Evolutionary conservation across 495 filamentous ascomycete genomes (phyloP).

Genomic region (Cetradonia linearis): DNA sequence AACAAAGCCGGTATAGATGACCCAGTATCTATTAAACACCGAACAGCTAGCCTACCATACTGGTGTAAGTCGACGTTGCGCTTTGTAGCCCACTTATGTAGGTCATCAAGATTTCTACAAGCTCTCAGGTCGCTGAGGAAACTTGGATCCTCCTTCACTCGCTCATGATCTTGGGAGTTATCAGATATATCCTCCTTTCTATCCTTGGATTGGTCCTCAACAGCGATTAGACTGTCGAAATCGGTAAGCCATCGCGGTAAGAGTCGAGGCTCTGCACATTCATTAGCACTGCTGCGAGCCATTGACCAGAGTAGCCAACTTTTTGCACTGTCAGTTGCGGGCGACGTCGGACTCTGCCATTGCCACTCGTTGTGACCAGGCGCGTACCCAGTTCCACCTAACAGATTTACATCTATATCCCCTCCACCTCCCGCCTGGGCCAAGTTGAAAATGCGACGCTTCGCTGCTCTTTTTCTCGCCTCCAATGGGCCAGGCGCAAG

Average conservation of each 20-base stretch:
- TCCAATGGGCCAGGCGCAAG: constrained; percentile 50
- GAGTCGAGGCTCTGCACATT: not conserved
- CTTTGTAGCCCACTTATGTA: not conserved
- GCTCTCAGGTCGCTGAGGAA: constrained; percentile 7
- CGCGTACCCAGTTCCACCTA: constrained; percentile 21
- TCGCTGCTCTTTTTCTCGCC: constrained; percentile 43
- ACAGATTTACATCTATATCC: constrained; percentile 24
- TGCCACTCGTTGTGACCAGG: constrained; percentile 18
- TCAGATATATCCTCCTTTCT: not conserved
- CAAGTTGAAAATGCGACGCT: constrained; percentile 40
- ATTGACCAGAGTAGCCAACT: not conserved
- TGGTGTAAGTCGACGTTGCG: constrained; percentile 3
- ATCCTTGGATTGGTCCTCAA: not conserved
- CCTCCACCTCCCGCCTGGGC: constrained; percentile 28
- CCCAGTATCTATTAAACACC: constrained; percentile 27
- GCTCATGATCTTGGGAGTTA: not conserved
- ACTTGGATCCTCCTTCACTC: not conserved
- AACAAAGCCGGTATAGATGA: constrained; percentile 26
- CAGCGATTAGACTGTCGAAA: not conserved
- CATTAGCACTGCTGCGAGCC: constrained; percentile 1
- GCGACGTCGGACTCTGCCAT: constrained; percentile 18
- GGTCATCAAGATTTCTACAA: constrained; percentile 11
- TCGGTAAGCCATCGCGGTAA: not conserved
- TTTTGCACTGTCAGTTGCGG: not conserved
- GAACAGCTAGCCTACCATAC: constrained; percentile 37